Percentiles rank a stretch among this genome's conserved stretches.
These are phyloP conservation scores for Apophysomyces elegans DNA, from an alignment of 371 early-diverging fungal genomes.

Conservation along the genomic window DNA sequence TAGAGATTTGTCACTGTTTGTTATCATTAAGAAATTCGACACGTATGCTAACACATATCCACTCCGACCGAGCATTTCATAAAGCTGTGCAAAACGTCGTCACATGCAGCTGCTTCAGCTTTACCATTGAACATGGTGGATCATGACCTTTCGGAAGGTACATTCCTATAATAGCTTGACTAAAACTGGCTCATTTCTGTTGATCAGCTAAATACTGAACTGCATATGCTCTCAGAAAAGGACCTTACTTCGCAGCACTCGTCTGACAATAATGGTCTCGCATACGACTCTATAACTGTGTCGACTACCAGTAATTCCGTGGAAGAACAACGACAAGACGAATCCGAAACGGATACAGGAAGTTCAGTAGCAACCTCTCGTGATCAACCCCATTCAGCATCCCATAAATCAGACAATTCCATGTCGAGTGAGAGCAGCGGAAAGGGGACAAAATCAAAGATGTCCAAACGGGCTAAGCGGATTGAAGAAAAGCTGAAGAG, in stretches of 20 bases:
- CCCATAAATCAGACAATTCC: not conserved
- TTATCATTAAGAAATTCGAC: too few species aligned
- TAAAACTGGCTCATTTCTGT: not conserved
- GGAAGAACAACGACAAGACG: not conserved
- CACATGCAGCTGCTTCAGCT: too few species aligned
- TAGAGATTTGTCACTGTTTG: too few species aligned
- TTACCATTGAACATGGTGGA: not conserved
- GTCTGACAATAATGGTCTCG: not conserved
- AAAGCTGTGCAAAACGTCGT: too few species aligned
- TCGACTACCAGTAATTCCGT: not conserved
- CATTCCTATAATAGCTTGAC: not conserved
- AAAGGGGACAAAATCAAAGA: not conserved
- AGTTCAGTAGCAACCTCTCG: not conserved
- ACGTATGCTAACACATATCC: too few species aligned
- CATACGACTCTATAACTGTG: not conserved
- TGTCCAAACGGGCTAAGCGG: constrained; percentile 28
- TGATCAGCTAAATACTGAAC: constrained; percentile 1
- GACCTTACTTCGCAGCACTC: not conserved
- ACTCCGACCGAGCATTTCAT: too few species aligned
- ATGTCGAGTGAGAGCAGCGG: not conserved
- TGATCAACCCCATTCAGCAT: not conserved
- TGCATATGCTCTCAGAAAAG: not conserved
- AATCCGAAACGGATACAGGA: not conserved
- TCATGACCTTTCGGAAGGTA: constrained; percentile 8
- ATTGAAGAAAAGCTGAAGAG: constrained; percentile 35